Evolutionary conservation across 306 rosid species (phyloP).

Genomic region (Trichosanthes truncata): DNA sequence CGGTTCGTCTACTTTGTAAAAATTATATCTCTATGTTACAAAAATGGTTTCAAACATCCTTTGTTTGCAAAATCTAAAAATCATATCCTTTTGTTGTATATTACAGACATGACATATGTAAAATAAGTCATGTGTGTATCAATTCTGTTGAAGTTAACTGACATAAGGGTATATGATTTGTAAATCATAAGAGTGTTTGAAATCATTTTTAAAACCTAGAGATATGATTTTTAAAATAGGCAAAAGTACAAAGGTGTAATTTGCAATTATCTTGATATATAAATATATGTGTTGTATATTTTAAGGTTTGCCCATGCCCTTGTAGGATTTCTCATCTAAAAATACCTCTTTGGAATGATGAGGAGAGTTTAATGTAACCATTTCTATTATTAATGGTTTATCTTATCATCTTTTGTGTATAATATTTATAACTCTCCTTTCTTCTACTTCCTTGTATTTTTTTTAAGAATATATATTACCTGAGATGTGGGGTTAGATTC

Average conservation of each 20-base stretch:
- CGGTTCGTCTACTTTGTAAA: background rate
- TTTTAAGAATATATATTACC: too few relatives aligned
- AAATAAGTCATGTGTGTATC: too few relatives aligned
- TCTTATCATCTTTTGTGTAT: background rate
- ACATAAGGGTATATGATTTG: background rate
- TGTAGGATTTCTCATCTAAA: background rate
- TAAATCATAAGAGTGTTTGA: background rate
- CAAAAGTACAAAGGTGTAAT: background rate
- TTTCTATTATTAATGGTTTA: background rate
- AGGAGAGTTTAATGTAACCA: background rate
- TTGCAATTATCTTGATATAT: background rate
- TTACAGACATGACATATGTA: too few relatives aligned
- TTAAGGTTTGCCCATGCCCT: slow-evolving; percentile 6
- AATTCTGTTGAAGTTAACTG: background rate
- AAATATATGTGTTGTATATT: background rate
- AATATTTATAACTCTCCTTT: background rate
- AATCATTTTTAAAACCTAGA: background rate
- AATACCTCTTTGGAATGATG: background rate
- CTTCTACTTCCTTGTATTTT: background rate
- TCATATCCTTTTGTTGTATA: background rate
- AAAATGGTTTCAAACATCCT: background rate
- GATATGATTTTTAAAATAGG: background rate
- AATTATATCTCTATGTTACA: background rate
- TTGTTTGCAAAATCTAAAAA: background rate
- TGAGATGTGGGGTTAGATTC: too few relatives aligned